Conservation (phyloP, 805 yeast species). For the Saitoella complicata region DNA sequence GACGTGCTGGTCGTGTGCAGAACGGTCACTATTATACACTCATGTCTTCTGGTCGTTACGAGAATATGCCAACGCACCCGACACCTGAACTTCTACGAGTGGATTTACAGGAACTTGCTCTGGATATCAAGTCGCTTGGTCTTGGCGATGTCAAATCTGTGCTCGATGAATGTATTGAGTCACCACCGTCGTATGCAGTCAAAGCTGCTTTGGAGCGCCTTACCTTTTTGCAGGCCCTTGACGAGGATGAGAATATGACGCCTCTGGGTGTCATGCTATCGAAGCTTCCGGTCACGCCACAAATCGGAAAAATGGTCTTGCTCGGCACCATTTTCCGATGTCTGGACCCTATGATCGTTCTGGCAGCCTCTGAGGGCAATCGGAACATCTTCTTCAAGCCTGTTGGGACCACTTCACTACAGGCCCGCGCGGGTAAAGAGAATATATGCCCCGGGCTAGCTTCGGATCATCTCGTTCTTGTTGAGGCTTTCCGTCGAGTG, state of each 20-base stretch:
- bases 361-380: slow-evolving; percentile 6
- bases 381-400: slow-evolving; percentile 8
- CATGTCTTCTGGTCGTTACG: not conserved
- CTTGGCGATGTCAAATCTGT: slow-evolving; percentile 4
- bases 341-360: slow-evolving; percentile 9
- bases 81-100: slow-evolving; percentile 11
- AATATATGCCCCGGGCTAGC: slow-evolving; percentile 2
- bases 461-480: slow-evolving; percentile 6
- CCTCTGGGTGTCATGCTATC: slow-evolving; percentile 7
- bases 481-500: slow-evolving; percentile 11
- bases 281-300: slow-evolving; percentile 7
- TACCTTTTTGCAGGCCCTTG: slow-evolving; percentile 8
- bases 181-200: slow-evolving; percentile 6
- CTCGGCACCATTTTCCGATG: slow-evolving; percentile 10
- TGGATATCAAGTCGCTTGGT: slow-evolving; percentile 10
- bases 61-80: slow-evolving; percentile 1
- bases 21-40: slow-evolving; percentile 81
- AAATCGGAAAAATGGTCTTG: slow-evolving; percentile 10
- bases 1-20: slow-evolving; percentile 98
- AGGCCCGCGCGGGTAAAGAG: not conserved
- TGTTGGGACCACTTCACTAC: not conserved
- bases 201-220: slow-evolving; percentile 5
- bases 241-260: slow-evolving; percentile 8
- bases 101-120: slow-evolving; percentile 9
- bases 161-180: slow-evolving; percentile 6